Percentiles rank a stretch among this genome's conserved stretches.
These are phyloP conservation scores for Bipolaris sorokiniana DNA, from an alignment of 2,329 filamentous ascomycete species.

Conservation along the genomic window DNA sequence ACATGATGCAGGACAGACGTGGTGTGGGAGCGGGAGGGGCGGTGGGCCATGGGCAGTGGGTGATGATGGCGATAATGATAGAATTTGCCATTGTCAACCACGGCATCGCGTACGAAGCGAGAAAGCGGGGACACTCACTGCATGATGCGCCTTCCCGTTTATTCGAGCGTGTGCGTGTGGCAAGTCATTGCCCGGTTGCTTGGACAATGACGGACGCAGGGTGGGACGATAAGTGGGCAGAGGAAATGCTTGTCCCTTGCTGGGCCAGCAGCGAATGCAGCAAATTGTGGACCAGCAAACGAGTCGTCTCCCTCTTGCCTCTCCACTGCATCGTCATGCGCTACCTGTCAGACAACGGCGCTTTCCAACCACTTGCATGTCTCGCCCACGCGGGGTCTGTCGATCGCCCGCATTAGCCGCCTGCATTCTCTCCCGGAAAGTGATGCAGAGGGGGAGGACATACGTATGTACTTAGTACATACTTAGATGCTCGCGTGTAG, in stretches of 20 bases:
- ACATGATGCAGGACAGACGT: constrained; percentile 6
- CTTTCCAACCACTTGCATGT: constrained; percentile 15
- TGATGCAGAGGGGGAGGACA: constrained; percentile 19
- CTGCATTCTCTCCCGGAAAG: constrained; percentile 33
- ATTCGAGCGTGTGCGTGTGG: constrained; percentile 2
- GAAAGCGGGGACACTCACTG: constrained; percentile 6
- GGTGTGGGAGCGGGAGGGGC: not conserved
- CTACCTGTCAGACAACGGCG: constrained; percentile 30
- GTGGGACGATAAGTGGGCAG: constrained; percentile 11
- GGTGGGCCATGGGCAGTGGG: not conserved
- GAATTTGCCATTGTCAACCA: not conserved
- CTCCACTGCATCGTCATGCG: constrained; percentile 21
- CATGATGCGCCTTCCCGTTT: constrained; percentile 13
- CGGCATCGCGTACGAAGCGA: constrained; percentile 2
- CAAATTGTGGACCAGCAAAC: constrained; percentile 19
- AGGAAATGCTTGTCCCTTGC: constrained; percentile 15
- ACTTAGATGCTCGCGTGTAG: not conserved
- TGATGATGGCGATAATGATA: not conserved
- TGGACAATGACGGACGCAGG: constrained; percentile 14
- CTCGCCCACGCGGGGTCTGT: constrained; percentile 27
- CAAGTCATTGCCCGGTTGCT: constrained; percentile 5
- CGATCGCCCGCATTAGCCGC: constrained; percentile 39
- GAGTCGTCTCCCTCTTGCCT: constrained; percentile 8
- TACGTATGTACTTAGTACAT: not conserved
- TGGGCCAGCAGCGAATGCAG: constrained; percentile 9